Evolutionary conservation across 2,329 filamentous ascomycete genomes (phyloP).

Genomic region (Thielaviopsis musarum): DNA sequence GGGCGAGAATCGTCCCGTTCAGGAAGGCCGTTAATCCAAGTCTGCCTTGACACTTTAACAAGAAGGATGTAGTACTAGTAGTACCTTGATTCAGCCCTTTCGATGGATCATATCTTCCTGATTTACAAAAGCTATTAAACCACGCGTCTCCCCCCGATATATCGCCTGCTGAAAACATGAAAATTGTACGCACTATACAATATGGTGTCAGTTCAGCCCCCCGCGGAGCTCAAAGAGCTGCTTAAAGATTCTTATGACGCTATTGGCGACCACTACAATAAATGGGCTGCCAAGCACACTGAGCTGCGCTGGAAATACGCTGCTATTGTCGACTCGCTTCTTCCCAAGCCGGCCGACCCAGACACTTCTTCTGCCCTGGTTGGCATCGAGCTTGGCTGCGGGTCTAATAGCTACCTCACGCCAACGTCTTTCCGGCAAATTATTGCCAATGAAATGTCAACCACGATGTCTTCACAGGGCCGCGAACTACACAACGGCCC

Average conservation of each 20-base stretch:
- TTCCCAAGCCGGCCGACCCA: constrained; percentile 2
- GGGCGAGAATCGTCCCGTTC: background rate
- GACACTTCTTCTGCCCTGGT: constrained; percentile 1
- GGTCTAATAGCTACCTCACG: constrained; percentile 20
- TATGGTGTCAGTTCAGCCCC: constrained; percentile 4
- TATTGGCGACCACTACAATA: constrained; percentile 24
- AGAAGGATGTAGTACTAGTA: background rate
- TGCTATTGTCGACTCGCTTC: constrained; percentile 17
- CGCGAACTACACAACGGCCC: background rate
- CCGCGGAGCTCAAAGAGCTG: constrained; percentile 16
- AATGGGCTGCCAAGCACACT: constrained; percentile 22
- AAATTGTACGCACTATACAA: background rate
- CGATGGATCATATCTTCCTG: background rate
- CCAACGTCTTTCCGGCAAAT: constrained; percentile 14
- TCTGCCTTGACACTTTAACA: background rate
- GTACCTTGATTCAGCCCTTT: background rate
- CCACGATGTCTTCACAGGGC: constrained; percentile 8
- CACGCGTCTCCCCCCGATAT: background rate
- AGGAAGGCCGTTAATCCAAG: background rate
- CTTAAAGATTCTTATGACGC: constrained; percentile 24
- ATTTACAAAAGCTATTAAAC: background rate
- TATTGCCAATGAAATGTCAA: constrained; percentile 26
- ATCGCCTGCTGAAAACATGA: background rate
- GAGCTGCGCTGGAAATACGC: constrained; percentile 17
- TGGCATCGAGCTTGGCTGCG: constrained; percentile 27